Percentiles rank a stretch among this genome's conserved stretches.
Conservation (phyloP, 805 yeast species). For the Peterozyma xylosa region DNA sequence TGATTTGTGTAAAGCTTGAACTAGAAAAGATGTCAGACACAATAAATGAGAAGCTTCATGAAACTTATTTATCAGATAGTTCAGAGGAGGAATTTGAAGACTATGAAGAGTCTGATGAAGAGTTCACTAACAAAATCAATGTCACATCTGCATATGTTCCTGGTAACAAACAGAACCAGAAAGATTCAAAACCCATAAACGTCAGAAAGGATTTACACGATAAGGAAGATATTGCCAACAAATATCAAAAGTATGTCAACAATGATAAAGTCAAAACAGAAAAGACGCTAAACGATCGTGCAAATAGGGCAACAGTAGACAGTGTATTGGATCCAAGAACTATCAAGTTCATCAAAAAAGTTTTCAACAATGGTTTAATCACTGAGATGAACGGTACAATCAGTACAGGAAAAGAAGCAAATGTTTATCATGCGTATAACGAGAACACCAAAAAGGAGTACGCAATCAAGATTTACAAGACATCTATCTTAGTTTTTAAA, state of each 20-base stretch:
- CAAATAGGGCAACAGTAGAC: slow-evolving; percentile 94
- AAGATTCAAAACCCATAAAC: too few relatives aligned
- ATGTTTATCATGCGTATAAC: slow-evolving; percentile 77
- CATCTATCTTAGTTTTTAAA: slow-evolving; percentile 93
- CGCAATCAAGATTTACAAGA: slow-evolving; percentile 92
- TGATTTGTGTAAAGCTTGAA: too few relatives aligned
- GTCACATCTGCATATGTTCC: too few relatives aligned
- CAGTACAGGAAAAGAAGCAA: slow-evolving; percentile 98
- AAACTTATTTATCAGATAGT: too few relatives aligned
- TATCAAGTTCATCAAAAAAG: slow-evolving; percentile 67
- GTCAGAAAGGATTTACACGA: slow-evolving; percentile 6
- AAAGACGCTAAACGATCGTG: slow-evolving; percentile 15
- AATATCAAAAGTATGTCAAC: slow-evolving; percentile 7
- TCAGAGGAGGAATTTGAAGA: too few relatives aligned
- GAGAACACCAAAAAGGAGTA: slow-evolving; percentile 43
- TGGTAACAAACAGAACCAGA: too few relatives aligned
- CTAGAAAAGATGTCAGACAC: too few relatives aligned
- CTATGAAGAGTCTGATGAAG: too few relatives aligned
- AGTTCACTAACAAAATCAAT: too few relatives aligned
- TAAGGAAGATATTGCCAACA: slow-evolving; percentile 7
- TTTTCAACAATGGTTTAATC: slow-evolving; percentile 77
- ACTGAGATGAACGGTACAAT: slow-evolving; percentile 88
- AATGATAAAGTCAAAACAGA: slow-evolving; percentile 7
- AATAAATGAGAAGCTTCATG: too few relatives aligned
- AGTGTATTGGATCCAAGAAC: slow-evolving; percentile 96